Evolutionary conservation across 495 filamentous ascomycete genomes (phyloP).

Genomic region (Filosporella fistucella): DNA sequence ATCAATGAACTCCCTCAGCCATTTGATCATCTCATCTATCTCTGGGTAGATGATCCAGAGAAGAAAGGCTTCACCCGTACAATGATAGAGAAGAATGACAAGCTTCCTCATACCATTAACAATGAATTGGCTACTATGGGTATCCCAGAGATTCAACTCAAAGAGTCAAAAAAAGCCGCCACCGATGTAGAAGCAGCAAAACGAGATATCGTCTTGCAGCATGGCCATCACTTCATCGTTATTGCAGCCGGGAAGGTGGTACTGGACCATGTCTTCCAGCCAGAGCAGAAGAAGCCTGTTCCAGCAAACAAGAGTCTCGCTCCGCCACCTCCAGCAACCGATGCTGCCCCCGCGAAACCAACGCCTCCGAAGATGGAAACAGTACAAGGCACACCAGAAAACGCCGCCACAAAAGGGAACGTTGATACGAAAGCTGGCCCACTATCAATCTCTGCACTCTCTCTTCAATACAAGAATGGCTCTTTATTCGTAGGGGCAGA

Average conservation of each 20-base stretch:
- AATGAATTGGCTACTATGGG: not conserved
- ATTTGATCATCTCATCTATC: not conserved
- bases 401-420: not conserved
- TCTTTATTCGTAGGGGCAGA: constrained; percentile 1
- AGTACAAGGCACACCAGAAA: not conserved
- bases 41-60: not conserved
- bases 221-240: constrained; percentile 3
- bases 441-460: not conserved
- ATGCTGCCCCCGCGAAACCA: not conserved
- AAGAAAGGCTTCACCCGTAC: not conserved
- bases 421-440: not conserved
- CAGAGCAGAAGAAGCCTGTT: too few relatives aligned
- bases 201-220: not conserved
- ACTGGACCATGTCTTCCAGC: constrained; percentile 4
- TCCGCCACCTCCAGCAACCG: not conserved
- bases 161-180: not conserved
- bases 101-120: not conserved
- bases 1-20: constrained; percentile 4
- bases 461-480: constrained; percentile 6
- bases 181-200: not conserved
- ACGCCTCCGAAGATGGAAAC: not conserved
- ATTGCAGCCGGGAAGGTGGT: not conserved
- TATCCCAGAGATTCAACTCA: not conserved
- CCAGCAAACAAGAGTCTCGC: not conserved
- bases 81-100: not conserved